Percentiles rank a stretch among this genome's conserved stretches.
phyloP scores from a whole-genome alignment of 2,329 filamentous ascomycete species.

The Chlorencoelia australis region DNA sequence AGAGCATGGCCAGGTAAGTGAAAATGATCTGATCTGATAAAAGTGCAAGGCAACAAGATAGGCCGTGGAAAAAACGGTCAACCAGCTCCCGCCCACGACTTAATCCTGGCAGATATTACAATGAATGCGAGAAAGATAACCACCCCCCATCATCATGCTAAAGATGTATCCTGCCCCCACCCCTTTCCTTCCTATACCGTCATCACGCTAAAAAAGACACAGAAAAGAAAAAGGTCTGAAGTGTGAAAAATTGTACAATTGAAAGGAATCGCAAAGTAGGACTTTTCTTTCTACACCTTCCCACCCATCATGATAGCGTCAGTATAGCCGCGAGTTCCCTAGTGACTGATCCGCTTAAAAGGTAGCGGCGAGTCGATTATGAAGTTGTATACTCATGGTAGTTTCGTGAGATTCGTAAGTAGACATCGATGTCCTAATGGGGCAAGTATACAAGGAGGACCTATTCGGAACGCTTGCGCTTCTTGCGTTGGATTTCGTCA shows the following conservation, averaged over 20 bases:
- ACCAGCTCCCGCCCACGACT: slow-evolving; percentile 20
- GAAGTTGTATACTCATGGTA: slow-evolving; percentile 18
- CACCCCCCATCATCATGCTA: slow-evolving; percentile 15
- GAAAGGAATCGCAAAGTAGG: slow-evolving; percentile 21
- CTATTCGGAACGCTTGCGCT: slow-evolving; percentile 64
- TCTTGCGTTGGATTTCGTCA: slow-evolving; percentile 49
- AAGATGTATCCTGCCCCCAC: slow-evolving; percentile 16
- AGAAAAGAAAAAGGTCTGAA: slow-evolving; percentile 16
- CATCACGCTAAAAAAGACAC: slow-evolving; percentile 29
- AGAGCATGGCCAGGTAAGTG: slow-evolving; percentile 8
- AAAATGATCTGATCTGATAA: slow-evolving; percentile 4
- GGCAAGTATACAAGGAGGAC: slow-evolving; percentile 2
- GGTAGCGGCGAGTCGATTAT: slow-evolving; percentile 18
- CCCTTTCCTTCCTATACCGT: slow-evolving; percentile 19
- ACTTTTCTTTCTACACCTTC: too few species aligned
- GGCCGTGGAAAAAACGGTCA: slow-evolving; percentile 20
- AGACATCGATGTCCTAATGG: slow-evolving; percentile 3
- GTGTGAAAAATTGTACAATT: slow-evolving; percentile 25
- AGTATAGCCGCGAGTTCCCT: slow-evolving; percentile 19
- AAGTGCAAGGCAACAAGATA: slow-evolving; percentile 14
- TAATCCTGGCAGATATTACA: slow-evolving; percentile 23
- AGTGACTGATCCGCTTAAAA: slow-evolving; percentile 18
- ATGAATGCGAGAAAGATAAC: slow-evolving; percentile 24
- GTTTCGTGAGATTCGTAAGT: slow-evolving; percentile 22
- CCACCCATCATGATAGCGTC: slow-evolving; percentile 24